Conservation (phyloP, 2,329 filamentous ascomycete species). For the Xylaria sp. region DNA sequence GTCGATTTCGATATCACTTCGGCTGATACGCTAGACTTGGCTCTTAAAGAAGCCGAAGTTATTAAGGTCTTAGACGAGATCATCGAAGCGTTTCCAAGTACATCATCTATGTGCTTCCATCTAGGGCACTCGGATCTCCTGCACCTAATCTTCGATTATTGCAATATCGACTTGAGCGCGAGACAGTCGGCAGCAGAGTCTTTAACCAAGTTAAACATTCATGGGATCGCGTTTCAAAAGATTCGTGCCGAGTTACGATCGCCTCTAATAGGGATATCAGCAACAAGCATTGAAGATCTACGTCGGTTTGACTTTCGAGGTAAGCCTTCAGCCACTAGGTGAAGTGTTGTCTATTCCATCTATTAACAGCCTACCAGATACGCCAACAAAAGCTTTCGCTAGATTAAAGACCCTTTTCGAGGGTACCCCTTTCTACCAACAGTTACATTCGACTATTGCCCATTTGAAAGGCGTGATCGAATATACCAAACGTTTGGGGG, state of each 20-base stretch:
- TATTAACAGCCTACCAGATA: conserved; percentile 55
- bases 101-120: conserved; percentile 86
- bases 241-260: conserved; percentile 84
- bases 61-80: conserved; percentile 96
- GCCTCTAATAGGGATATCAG: conserved; percentile 82
- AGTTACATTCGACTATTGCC: conserved; percentile 78
- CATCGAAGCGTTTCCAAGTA: conserved; percentile 79
- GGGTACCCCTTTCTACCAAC: conserved; percentile 75
- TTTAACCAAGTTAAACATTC: conserved; percentile 87
- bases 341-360: neutral
- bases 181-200: conserved; percentile 81
- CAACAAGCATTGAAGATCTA: conserved; percentile 90
- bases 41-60: conserved; percentile 91
- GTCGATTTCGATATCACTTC: conserved; percentile 98
- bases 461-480: conserved; percentile 83
- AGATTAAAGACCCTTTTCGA: conserved; percentile 70
- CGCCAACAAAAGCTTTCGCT: conserved; percentile 66
- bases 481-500: conserved; percentile 79
- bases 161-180: conserved; percentile 76
- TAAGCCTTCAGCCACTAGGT: conserved; percentile 49
- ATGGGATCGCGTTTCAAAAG: conserved; percentile 83
- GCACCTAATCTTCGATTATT: conserved; percentile 89
- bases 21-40: conserved; percentile 80
- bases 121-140: conserved; percentile 89
- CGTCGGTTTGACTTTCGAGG: conserved; percentile 91